Evolutionary conservation across 371 early-diverging fungal species (phyloP), one percentile per base, ranked within the genome.

Genomic region (Capillidium rhysosporum): DNA sequence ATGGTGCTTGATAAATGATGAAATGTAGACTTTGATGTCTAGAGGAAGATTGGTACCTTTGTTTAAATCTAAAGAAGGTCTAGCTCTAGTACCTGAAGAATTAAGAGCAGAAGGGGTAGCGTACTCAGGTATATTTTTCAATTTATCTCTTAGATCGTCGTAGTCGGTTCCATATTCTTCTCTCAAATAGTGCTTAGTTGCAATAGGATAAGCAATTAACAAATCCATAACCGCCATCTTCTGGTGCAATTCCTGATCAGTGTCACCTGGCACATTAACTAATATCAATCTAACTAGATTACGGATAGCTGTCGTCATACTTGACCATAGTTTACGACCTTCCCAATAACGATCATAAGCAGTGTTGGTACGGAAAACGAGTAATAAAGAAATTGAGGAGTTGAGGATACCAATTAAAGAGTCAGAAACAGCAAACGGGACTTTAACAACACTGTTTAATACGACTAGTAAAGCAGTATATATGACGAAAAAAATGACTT

Each of bases 281-380:
- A 74, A 73, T 44, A 75, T 60, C 43, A 57, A 54, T 29, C 77
- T 72, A 34, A 73, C 63, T 41, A 67, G 39, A 59, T 65, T 65
- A 30, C 72, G 68, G 26, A 74, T 66, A 25, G 60, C 54, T 5
- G 69, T 65, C 40, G 65, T 70, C 64, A 77, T 68, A 20, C 66
- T 65, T 34, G 70, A 69, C 86, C 86, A 86, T 24, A 74, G 57
- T 54, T 73, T 70, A 48, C 84, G 69, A 14, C 81, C 87, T 60
- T 84, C 87, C 81, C 81, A 84, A 65, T 71, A 86, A 23, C 86
- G 52, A 41, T 59, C 62, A 48, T 62, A 62, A 24, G 62, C 69
- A 0, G 84, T 79, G 68, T 86, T 86, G 38, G 80, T 84, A 21
- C 86, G 69, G 68, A 83, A 84, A 28, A 82, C 81, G 43, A 82